Percentiles rank a stretch among this genome's conserved stretches.
Evolutionary conservation across 2,329 filamentous ascomycete genomes (phyloP).

Genomic region (Penicillium sp.): DNA sequence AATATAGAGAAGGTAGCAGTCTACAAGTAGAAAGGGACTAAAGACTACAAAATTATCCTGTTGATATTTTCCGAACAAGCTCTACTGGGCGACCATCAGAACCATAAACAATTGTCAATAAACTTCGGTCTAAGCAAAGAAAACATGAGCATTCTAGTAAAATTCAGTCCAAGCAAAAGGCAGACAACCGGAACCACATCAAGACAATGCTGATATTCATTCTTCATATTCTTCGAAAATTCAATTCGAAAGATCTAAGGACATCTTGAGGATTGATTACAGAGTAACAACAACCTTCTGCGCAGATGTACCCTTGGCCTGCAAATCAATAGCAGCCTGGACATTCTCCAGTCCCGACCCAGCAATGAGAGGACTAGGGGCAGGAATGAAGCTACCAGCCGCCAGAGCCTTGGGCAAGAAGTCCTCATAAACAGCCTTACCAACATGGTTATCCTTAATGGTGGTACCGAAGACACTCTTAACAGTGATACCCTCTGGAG

Average conservation of each 20-base stretch:
- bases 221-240: not conserved
- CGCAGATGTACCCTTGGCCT: not conserved
- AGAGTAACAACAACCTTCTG: slow-evolving; percentile 3
- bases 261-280: not conserved
- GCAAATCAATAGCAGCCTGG: not conserved
- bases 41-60: not conserved
- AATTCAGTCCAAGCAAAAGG: too few species aligned
- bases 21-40: not conserved
- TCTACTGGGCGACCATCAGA: too few species aligned
- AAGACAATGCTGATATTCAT: not conserved
- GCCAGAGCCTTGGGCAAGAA: slow-evolving; percentile 34
- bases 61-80: too few species aligned
- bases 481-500: slow-evolving; percentile 1
- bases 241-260: not conserved
- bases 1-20: not conserved
- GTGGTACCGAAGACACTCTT: slow-evolving; percentile 5
- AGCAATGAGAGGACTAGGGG: slow-evolving; percentile 36
- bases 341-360: not conserved
- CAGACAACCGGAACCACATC: not conserved
- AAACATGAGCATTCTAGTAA: too few species aligned
- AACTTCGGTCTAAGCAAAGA: too few species aligned
- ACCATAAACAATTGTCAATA: too few species aligned
- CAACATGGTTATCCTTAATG: slow-evolving; percentile 20
- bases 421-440: slow-evolving; percentile 31
- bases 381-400: slow-evolving; percentile 26